A percentile compares a stretch with the other conserved stretches of the same genome.
phyloP scores from a whole-genome alignment of 768 basidiomycete species.

The Termitomyces sp. region DNA sequence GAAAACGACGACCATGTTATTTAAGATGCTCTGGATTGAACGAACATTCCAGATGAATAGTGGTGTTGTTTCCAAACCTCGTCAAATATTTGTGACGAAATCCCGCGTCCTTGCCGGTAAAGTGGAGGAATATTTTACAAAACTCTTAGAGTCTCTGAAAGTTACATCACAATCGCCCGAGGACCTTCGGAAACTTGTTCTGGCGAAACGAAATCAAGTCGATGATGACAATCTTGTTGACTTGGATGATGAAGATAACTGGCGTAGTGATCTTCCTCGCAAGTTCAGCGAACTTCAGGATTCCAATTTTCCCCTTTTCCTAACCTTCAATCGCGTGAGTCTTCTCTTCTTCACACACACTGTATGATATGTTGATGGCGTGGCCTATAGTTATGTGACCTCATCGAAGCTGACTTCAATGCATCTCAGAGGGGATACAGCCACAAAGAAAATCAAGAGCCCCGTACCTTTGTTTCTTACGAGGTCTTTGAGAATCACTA shows the following conservation, averaged over 20 bases:
- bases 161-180: conserved; percentile 27
- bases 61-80: conserved; percentile 36
- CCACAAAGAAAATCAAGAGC: background rate
- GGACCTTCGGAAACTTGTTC: conserved; percentile 29
- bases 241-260: conserved; percentile 35
- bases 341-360: background rate
- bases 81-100: conserved; percentile 71
- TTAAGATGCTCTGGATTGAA: conserved; percentile 69
- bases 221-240: conserved; percentile 25
- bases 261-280: conserved; percentile 39
- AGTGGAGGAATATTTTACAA: conserved; percentile 61
- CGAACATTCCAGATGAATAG: conserved; percentile 38
- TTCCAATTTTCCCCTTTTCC: conserved; percentile 62
- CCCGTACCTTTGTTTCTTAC: conserved; percentile 34
- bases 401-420: conserved; percentile 42
- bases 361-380: background rate
- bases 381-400: conserved; percentile 33
- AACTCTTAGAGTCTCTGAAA: conserved; percentile 39
- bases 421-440: background rate
- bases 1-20: conserved; percentile 73
- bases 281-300: conserved; percentile 52
- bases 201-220: conserved; percentile 7
- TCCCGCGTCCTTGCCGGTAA: conserved; percentile 61
- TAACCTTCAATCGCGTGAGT: conserved; percentile 57
- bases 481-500: conserved; percentile 42